A percentile compares a stretch with the other conserved stretches of the same genome.
Conservation (phyloP, 2,329 filamentous ascomycete species). For the Diatrype stigma region DNA sequence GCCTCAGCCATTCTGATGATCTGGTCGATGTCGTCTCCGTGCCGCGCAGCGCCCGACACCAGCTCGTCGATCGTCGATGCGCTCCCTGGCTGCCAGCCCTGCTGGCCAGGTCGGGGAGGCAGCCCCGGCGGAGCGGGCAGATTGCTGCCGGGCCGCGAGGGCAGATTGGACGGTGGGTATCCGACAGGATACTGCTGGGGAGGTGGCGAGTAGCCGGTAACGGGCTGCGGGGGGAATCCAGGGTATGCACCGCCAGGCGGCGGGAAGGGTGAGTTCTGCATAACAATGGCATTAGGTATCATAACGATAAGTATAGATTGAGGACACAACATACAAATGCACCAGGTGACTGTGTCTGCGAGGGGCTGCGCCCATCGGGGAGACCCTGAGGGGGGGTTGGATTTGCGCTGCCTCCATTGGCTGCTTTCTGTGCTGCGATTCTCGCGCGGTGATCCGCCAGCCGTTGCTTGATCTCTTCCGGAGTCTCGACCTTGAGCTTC, state of each 20-base stretch:
- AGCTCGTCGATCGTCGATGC: constrained; percentile 45
- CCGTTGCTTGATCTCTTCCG: constrained; percentile 75
- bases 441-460: constrained; percentile 73
- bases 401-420: constrained; percentile 47
- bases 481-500: constrained; percentile 68
- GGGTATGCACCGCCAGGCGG: constrained; percentile 36
- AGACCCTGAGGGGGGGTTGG: constrained; percentile 45
- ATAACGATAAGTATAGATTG: constrained; percentile 1
- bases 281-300: constrained; percentile 8
- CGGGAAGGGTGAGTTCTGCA: constrained; percentile 38
- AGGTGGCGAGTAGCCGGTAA: constrained; percentile 30
- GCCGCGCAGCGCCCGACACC: constrained; percentile 38
- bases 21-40: constrained; percentile 60
- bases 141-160: constrained; percentile 40
- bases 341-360: constrained; percentile 46
- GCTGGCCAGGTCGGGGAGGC: constrained; percentile 39
- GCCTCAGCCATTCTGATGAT: constrained; percentile 62
- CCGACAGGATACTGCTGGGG: constrained; percentile 31
- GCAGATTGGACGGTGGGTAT: constrained; percentile 40
- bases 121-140: constrained; percentile 37
- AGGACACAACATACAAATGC: constrained; percentile 51
- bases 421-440: constrained; percentile 55
- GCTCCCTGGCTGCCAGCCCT: constrained; percentile 21
- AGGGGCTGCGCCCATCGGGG: constrained; percentile 44
- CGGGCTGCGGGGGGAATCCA: constrained; percentile 35